Base-by-base conservation (phyloP, 1,284 basidiomycete species). In the Ceratorhiza oryzae-sativae region DNA sequence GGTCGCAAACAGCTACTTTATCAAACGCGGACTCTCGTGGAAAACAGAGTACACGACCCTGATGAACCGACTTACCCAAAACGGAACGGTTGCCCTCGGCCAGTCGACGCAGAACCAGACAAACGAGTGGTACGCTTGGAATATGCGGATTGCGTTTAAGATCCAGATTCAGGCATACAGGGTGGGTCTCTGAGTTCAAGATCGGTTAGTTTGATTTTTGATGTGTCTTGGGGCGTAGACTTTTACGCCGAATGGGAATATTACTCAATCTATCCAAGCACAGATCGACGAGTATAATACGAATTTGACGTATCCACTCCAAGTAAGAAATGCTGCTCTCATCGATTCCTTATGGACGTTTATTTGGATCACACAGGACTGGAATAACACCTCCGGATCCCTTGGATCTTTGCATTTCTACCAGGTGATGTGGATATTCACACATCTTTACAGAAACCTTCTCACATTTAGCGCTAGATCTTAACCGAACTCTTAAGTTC, bases 281-380 rank as follows among this genome's bases (percentile, higher is more conserved):
- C 46, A 53, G 27, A 65, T 65, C n/a, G 61, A 65, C 34, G 20
- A 51, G 32, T 65, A 65, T 30, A 65, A 65, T 20, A 65, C 61
- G n/a, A 65, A 65, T 25, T 6, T 65, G 2, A 65, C 61, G 2
- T 65, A 53, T 15, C 61, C 61, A 12, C 61, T 65, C 20, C 46
- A 65, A 48, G 61, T 65, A 39, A 36, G 8, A 13, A 27, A 2
- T 20, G n/a, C 9, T n/a, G 3, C n/a, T 15, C 3, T 6, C 25
- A 32, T 18, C 12, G n/a, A n/a, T 20, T n/a, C 6, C 13, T 27
- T 9, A 18, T 23, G 13, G 18, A 1, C 23, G 32, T 25, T 15
- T n/a, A 53, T 23, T 51, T 15, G 41, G 12, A n/a, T 5, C 5
- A 25, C 27, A 36, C 46, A 65, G 61, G 61, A 65, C 30, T 65